A percentile compares a stretch with the other conserved stretches of the same genome.
Evolutionary conservation across 225 moss, liverwort and hornwort species (phyloP).

Genomic region (Polytrichum formosum): DNA sequence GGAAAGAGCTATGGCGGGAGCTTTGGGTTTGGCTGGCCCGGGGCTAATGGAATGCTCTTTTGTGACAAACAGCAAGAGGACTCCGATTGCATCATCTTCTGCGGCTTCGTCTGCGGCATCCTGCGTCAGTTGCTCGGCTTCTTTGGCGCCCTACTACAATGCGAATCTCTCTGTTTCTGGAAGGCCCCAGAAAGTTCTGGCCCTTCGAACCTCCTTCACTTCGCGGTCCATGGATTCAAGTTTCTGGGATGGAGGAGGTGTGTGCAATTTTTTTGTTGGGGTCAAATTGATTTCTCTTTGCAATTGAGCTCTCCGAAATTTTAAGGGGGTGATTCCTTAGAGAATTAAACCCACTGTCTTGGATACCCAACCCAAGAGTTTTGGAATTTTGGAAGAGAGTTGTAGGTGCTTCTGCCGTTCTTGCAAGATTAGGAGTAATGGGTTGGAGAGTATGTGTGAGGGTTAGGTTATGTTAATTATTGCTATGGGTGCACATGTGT

Average conservation of each 20-base stretch:
- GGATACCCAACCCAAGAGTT: no score
- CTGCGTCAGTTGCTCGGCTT: slow-evolving; percentile 41
- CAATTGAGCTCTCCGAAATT: no score
- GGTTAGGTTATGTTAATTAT: neutral
- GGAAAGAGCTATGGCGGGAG: slow-evolving; percentile 32
- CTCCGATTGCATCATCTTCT: slow-evolving; percentile 31
- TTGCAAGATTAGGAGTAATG: no score
- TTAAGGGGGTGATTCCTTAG: no score
- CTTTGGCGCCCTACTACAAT: slow-evolving; percentile 20
- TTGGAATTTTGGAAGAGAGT: no score
- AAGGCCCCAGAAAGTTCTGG: slow-evolving; percentile 31
- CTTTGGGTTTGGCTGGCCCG: slow-evolving; percentile 23
- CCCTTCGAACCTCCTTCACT: slow-evolving; percentile 62
- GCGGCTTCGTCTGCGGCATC: slow-evolving; percentile 27
- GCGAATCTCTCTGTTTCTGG: slow-evolving; percentile 8
- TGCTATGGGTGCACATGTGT: neutral
- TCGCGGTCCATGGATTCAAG: slow-evolving; percentile 58
- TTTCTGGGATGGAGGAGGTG: slow-evolving; percentile 91
- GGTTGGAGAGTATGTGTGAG: no score
- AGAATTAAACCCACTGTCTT: no score
- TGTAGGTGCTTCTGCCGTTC: neutral
- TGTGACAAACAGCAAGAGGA: slow-evolving; percentile 31
- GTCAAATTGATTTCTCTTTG: neutral
- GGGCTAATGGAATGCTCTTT: slow-evolving; percentile 42
- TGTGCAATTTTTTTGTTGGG: neutral